Percentiles rank a stretch among this genome's conserved stretches.
phyloP scores from a whole-genome alignment of 306 rosid genomes.

The Ziziphus jujuba region DNA sequence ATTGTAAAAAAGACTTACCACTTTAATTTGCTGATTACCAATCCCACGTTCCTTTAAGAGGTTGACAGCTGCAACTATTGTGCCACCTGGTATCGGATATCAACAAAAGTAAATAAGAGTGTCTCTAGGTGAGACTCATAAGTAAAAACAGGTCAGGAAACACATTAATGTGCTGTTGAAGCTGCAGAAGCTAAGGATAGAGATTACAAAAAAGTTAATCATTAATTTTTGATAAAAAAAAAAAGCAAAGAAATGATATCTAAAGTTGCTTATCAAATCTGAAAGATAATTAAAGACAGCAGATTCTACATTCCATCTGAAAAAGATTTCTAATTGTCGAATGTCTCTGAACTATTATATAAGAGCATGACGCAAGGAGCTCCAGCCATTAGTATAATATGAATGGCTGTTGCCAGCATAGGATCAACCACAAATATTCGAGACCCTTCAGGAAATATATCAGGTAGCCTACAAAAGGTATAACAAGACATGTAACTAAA shows the following conservation, averaged over 20 bases:
- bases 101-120: background rate
- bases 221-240: no score
- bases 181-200: background rate
- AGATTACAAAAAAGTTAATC: background rate
- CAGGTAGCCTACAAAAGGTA: constrained; percentile 65
- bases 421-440: constrained; percentile 88
- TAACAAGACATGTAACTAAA: background rate
- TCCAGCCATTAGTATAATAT: constrained; percentile 20
- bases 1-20: constrained; percentile 47
- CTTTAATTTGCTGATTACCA: constrained; percentile 73
- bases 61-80: constrained; percentile 70
- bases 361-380: constrained; percentile 14
- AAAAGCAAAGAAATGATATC: background rate
- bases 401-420: constrained; percentile 88
- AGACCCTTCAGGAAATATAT: constrained; percentile 67
- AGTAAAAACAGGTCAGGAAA: background rate
- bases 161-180: background rate
- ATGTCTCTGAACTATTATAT: background rate
- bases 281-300: background rate
- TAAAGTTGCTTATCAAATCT: background rate
- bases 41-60: constrained; percentile 79
- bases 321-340: background rate
- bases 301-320: background rate
- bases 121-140: background rate
- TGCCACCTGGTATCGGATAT: constrained; percentile 66